Conservation (phyloP, 2,329 filamentous ascomycete genomes). For the Fusarium compactum region DNA sequence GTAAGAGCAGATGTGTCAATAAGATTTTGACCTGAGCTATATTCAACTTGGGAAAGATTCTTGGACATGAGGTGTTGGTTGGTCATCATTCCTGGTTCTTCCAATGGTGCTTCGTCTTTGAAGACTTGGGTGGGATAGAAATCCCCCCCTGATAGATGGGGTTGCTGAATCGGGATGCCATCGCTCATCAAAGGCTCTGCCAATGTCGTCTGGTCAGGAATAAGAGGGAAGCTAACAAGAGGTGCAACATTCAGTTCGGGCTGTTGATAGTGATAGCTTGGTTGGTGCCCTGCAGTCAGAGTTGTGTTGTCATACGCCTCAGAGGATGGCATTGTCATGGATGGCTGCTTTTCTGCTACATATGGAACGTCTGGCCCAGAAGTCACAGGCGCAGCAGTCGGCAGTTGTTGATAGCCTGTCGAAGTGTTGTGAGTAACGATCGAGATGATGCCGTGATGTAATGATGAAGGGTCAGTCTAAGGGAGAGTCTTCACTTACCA, state of each 20-base stretch:
- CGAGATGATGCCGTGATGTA: neutral
- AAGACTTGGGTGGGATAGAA: conserved; percentile 39
- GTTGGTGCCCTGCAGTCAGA: conserved; percentile 30
- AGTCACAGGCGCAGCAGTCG: conserved; percentile 40
- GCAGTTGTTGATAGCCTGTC: conserved; percentile 53
- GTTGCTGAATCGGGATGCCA: conserved; percentile 26
- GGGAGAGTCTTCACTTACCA: conserved; percentile 45
- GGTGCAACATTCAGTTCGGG: conserved; percentile 34
- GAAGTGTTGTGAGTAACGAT: conserved; percentile 26
- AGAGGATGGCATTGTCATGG: conserved; percentile 39
- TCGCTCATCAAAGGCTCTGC: conserved; percentile 33
- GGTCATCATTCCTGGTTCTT: conserved; percentile 29
- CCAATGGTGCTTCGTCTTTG: conserved; percentile 39
- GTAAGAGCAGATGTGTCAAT: conserved; percentile 24
- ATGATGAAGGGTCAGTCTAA: neutral
- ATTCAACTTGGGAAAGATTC: conserved; percentile 38
- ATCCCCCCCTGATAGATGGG: conserved; percentile 31
- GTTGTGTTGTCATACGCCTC: conserved; percentile 33
- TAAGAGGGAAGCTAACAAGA: conserved; percentile 40
- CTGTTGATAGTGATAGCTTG: conserved; percentile 34
- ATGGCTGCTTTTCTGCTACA: conserved; percentile 46
- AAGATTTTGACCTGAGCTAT: conserved; percentile 32
- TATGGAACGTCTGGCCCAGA: conserved; percentile 52
- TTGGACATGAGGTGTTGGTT: conserved; percentile 36
- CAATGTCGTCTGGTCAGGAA: conserved; percentile 37